Evolutionary conservation across 768 basidiomycete species (phyloP).

Genomic region (Coprinopsis marcescibilis): DNA sequence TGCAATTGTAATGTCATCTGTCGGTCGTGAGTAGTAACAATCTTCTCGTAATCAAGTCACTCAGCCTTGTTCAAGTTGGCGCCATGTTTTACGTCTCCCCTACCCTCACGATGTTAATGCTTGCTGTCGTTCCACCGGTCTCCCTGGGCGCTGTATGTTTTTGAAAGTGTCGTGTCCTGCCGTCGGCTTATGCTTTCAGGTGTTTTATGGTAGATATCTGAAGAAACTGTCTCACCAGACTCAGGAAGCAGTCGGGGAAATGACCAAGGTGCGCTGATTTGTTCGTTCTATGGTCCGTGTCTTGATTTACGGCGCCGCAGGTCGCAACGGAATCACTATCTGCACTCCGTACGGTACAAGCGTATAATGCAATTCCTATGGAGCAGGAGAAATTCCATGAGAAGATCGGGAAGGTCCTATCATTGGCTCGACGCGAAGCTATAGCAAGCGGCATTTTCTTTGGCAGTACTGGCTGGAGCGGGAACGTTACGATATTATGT

Average conservation of each 20-base stretch:
- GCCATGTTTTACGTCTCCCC: conserved; percentile 95
- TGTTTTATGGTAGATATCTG: conserved; percentile 93
- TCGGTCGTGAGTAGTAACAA: conserved; percentile 64
- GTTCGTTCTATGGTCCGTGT: background rate
- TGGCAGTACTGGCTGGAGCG: conserved; percentile 87
- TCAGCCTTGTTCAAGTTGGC: conserved; percentile 48
- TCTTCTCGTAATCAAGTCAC: background rate
- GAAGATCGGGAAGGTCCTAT: conserved; percentile 57
- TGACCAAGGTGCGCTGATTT: conserved; percentile 64
- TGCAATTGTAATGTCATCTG: conserved; percentile 88
- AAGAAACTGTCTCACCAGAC: conserved; percentile 87
- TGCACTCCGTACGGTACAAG: conserved; percentile 84
- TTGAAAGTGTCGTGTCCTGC: background rate
- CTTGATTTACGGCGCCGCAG: conserved; percentile 27
- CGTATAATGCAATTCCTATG: conserved; percentile 77
- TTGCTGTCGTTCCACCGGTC: conserved; percentile 84
- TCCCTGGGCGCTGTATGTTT: conserved; percentile 72
- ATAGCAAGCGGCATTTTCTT: conserved; percentile 90
- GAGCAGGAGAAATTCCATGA: conserved; percentile 76
- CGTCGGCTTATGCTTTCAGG: conserved; percentile 28
- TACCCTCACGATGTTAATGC: conserved; percentile 85
- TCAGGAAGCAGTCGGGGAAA: conserved; percentile 92
- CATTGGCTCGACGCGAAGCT: conserved; percentile 80
- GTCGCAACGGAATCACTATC: conserved; percentile 88
- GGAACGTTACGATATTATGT: conserved; percentile 85